Conservation (phyloP, 106 monocot species). For the Allium sativum region DNA sequence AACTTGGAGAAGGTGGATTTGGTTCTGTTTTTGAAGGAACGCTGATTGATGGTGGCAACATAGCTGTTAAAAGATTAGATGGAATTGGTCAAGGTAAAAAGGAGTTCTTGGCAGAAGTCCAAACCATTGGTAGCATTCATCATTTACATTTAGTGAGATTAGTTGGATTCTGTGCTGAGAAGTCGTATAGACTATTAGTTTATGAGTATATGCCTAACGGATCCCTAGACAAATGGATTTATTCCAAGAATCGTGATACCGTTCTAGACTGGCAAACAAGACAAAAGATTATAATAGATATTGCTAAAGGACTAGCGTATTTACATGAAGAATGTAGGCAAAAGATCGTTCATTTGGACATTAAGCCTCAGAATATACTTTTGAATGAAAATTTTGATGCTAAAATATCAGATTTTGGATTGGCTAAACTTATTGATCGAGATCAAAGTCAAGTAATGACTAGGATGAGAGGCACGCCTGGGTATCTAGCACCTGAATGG, state of each 20-base stretch:
- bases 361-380: slow-evolving; percentile 23
- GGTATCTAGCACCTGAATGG: slow-evolving; percentile 13
- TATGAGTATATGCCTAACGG: slow-evolving; percentile 21
- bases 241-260: not conserved
- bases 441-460: slow-evolving; percentile 15
- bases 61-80: slow-evolving; percentile 42
- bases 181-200: slow-evolving; percentile 15
- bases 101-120: slow-evolving; percentile 21
- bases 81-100: slow-evolving; percentile 25
- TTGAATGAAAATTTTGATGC: slow-evolving; percentile 17
- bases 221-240: slow-evolving; percentile 32
- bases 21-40: slow-evolving; percentile 51
- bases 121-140: slow-evolving; percentile 20
- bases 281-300: slow-evolving; percentile 8
- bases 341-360: slow-evolving; percentile 13
- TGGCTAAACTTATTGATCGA: slow-evolving; percentile 14
- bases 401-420: slow-evolving; percentile 16
- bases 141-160: slow-evolving; percentile 20
- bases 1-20: too few species aligned
- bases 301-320: slow-evolving; percentile 12
- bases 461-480: slow-evolving; percentile 14
- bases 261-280: slow-evolving; percentile 8
- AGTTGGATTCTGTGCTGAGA: slow-evolving; percentile 18
- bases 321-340: slow-evolving; percentile 22
- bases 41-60: slow-evolving; percentile 18